Conservation (phyloP, 768 basidiomycete genomes). For the Lactarius pseudohatsudake region DNA sequence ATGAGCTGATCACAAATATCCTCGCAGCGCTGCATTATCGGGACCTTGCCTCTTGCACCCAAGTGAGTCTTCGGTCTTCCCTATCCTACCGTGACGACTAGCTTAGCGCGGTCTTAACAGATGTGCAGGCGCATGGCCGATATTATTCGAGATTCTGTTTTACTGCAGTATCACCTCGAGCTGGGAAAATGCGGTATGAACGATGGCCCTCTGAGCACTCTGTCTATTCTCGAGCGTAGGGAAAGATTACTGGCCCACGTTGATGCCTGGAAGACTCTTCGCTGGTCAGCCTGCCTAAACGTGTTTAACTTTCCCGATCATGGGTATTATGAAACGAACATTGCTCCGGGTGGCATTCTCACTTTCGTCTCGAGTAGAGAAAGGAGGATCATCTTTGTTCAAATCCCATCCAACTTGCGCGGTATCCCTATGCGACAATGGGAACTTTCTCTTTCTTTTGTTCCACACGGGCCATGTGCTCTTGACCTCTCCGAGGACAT, state of each 20-base stretch:
- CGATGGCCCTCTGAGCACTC: conserved; percentile 2
- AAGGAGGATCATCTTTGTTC: conserved; percentile 10
- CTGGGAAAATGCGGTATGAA: conserved; percentile 6
- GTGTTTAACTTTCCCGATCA: not conserved
- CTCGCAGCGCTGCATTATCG: conserved; percentile 6
- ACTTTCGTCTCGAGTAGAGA: not conserved
- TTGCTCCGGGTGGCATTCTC: conserved; percentile 14
- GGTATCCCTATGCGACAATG: conserved; percentile 10
- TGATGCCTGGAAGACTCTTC: conserved; percentile 8
- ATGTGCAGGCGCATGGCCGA: conserved; percentile 10
- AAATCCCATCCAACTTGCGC: conserved; percentile 9
- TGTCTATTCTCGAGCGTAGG: conserved; percentile 14
- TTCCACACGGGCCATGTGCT: not conserved
- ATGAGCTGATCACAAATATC: conserved; percentile 9
- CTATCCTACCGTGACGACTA: not conserved
- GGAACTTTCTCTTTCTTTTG: conserved; percentile 14
- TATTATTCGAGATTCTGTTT: conserved; percentile 8
- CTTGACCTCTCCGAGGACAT: conserved; percentile 17
- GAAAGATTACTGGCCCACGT: conserved; percentile 1
- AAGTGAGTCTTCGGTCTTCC: not conserved
- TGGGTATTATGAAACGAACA: not conserved
- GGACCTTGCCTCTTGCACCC: conserved; percentile 13
- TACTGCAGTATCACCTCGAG: conserved; percentile 17
- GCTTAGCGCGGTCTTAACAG: not conserved
- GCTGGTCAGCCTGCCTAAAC: conserved; percentile 9